phyloP scores from a whole-genome alignment of 495 filamentous ascomycete species.

The Aspergillus conjunctus region DNA sequence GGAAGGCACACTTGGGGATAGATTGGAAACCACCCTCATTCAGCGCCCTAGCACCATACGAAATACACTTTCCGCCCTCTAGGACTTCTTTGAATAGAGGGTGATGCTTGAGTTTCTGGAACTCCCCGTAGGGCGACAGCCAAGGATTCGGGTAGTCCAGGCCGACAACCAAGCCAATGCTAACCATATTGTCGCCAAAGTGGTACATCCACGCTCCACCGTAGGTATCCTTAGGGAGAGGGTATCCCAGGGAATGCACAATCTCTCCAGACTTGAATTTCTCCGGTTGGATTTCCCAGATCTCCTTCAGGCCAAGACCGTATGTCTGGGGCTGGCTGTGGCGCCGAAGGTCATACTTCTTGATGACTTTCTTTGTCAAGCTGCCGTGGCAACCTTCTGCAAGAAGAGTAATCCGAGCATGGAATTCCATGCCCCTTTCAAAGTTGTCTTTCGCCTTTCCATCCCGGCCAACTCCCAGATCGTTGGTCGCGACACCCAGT shows the following conservation, averaged over 20 bases:
- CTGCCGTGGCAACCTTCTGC: slow-evolving; percentile 96
- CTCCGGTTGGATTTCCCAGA: slow-evolving; percentile 94
- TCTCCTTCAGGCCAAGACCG: slow-evolving; percentile 90
- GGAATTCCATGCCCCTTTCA: slow-evolving; percentile 98
- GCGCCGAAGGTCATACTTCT: slow-evolving; percentile 88
- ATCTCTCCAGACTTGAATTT: slow-evolving; percentile 89
- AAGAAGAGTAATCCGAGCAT: slow-evolving; percentile 90
- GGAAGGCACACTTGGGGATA: slow-evolving; percentile 94
- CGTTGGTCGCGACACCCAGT: slow-evolving; percentile 94
- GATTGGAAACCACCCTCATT: slow-evolving; percentile 98
- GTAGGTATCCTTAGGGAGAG: slow-evolving; percentile 85
- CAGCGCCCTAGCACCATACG: slow-evolving; percentile 90
- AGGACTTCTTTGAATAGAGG: slow-evolving; percentile 80
- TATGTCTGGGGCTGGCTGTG: slow-evolving; percentile 95
- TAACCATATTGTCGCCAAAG: slow-evolving; percentile 96
- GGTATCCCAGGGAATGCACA: slow-evolving; percentile 91
- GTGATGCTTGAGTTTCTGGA: slow-evolving; percentile 98
- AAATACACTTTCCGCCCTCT: slow-evolving; percentile 95
- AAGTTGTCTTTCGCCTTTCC: slow-evolving; percentile 90
- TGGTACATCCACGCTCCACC: slow-evolving; percentile 99
- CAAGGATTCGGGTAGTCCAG: slow-evolving; percentile 97
- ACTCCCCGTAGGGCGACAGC: slow-evolving; percentile 93
- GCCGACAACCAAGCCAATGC: slow-evolving; percentile 88
- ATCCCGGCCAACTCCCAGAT: slow-evolving; percentile 77
- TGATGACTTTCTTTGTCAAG: slow-evolving; percentile 91